Conservation (phyloP, 2,329 filamentous ascomycete genomes). For the Colletotrichum scovillei region DNA sequence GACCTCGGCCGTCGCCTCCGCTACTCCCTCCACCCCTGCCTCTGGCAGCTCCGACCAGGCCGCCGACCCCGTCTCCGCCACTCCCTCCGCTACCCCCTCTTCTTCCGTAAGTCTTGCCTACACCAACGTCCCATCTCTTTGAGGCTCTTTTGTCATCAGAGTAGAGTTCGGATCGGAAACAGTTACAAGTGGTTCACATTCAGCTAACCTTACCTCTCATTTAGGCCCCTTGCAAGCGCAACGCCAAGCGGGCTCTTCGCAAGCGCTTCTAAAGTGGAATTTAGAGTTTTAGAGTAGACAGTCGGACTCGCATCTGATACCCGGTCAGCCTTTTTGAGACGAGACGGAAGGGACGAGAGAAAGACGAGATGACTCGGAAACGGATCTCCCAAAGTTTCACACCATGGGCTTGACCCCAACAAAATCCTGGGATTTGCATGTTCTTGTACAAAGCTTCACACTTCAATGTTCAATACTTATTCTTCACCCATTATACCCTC, state of each 20-base stretch:
- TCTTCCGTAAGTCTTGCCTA: slow-evolving; percentile 15
- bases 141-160: not conserved
- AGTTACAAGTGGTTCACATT: not conserved
- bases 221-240: slow-evolving; percentile 28
- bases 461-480: slow-evolving; percentile 35
- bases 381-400: slow-evolving; percentile 13
- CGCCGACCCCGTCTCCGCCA: slow-evolving; percentile 9
- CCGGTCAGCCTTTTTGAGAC: slow-evolving; percentile 17
- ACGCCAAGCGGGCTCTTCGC: slow-evolving; percentile 30
- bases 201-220: not conserved
- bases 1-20: slow-evolving; percentile 13
- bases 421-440: slow-evolving; percentile 29
- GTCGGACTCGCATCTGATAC: slow-evolving; percentile 27
- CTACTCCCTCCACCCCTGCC: slow-evolving; percentile 21
- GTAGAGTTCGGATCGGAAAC: slow-evolving; percentile 20
- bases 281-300: slow-evolving; percentile 13
- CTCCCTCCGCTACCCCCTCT: slow-evolving; percentile 7
- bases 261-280: slow-evolving; percentile 26
- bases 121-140: not conserved
- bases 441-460: slow-evolving; percentile 34
- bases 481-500: not conserved
- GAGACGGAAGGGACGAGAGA: not conserved
- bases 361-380: slow-evolving; percentile 29
- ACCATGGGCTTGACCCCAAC: slow-evolving; percentile 8
- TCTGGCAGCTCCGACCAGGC: slow-evolving; percentile 15